phyloP scores from a whole-genome alignment of 2,329 filamentous ascomycete species.

The Penicillium brevicompactum region DNA sequence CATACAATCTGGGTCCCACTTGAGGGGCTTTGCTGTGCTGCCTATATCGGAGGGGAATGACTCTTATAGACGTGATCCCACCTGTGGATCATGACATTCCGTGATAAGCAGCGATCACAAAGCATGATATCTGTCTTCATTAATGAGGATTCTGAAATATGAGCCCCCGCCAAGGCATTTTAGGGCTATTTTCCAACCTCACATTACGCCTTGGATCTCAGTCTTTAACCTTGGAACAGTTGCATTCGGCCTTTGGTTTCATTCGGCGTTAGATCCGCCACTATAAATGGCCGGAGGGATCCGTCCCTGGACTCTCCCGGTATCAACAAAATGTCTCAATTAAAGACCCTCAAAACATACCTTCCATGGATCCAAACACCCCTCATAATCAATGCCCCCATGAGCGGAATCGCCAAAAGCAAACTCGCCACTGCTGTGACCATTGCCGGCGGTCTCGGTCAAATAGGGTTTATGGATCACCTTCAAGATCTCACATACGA shows the following conservation, averaged over 20 bases:
- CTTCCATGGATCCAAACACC: constrained; percentile 18
- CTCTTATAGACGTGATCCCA: neutral
- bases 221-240: too few species aligned
- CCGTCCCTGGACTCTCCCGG: neutral
- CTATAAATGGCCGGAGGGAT: neutral
- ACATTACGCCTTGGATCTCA: too few species aligned
- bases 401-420: constrained; percentile 17
- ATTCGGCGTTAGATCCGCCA: neutral
- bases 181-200: too few species aligned
- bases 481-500: constrained; percentile 1
- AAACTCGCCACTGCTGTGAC: constrained; percentile 16
- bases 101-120: too few species aligned
- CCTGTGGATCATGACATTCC: too few species aligned
- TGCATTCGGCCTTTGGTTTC: neutral
- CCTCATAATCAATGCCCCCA: constrained; percentile 18
- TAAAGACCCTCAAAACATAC: neutral
- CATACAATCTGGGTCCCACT: too few species aligned
- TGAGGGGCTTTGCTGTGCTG: neutral
- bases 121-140: too few species aligned
- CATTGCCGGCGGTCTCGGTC: constrained; percentile 16
- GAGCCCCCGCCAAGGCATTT: too few species aligned
- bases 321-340: neutral
- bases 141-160: too few species aligned
- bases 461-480: constrained; percentile 17
- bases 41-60: neutral